Evolutionary conservation across 2,329 filamentous ascomycete genomes (phyloP).

Genomic region (Xylariaceae sp.): DNA sequence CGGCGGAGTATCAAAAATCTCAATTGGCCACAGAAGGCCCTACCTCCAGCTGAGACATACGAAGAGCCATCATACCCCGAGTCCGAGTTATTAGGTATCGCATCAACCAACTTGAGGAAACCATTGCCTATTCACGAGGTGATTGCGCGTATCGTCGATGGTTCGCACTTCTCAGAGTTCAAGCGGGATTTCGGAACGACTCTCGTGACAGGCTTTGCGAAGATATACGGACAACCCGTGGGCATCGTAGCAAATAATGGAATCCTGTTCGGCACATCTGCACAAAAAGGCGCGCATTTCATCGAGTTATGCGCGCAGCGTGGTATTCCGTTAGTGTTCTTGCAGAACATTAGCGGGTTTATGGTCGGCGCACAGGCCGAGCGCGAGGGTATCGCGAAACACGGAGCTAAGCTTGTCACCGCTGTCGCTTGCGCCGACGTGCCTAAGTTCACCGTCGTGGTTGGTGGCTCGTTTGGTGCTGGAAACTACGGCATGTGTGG

Average conservation of each 20-base stretch:
- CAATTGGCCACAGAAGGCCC: slow-evolving; percentile 68
- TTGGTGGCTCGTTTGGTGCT: slow-evolving; percentile 89
- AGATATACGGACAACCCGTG: slow-evolving; percentile 84
- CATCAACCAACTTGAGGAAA: slow-evolving; percentile 83
- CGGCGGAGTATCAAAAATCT: slow-evolving; percentile 82
- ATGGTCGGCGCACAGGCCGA: slow-evolving; percentile 96
- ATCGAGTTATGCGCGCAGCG: slow-evolving; percentile 92
- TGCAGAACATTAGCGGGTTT: slow-evolving; percentile 97
- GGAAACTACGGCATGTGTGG: slow-evolving; percentile 99
- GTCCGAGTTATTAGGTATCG: slow-evolving; percentile 80
- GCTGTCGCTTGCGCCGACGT: slow-evolving; percentile 92
- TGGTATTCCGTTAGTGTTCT: slow-evolving; percentile 83
- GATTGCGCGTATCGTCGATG: slow-evolving; percentile 89
- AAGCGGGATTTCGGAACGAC: slow-evolving; percentile 88
- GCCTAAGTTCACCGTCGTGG: slow-evolving; percentile 94
- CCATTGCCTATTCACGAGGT: slow-evolving; percentile 85
- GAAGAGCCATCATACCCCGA: slow-evolving; percentile 78
- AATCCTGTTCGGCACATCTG: slow-evolving; percentile 85
- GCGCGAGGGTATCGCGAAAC: slow-evolving; percentile 93
- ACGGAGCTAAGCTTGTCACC: slow-evolving; percentile 94
- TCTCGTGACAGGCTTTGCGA: slow-evolving; percentile 86
- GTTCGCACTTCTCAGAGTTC: slow-evolving; percentile 87
- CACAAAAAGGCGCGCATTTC: slow-evolving; percentile 94
- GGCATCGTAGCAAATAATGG: slow-evolving; percentile 96
- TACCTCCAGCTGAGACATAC: slow-evolving; percentile 44